Evolutionary conservation across 805 yeast genomes (phyloP), one percentile per base, ranked within the genome.

Genomic region (Lachancea meyersii): DNA sequence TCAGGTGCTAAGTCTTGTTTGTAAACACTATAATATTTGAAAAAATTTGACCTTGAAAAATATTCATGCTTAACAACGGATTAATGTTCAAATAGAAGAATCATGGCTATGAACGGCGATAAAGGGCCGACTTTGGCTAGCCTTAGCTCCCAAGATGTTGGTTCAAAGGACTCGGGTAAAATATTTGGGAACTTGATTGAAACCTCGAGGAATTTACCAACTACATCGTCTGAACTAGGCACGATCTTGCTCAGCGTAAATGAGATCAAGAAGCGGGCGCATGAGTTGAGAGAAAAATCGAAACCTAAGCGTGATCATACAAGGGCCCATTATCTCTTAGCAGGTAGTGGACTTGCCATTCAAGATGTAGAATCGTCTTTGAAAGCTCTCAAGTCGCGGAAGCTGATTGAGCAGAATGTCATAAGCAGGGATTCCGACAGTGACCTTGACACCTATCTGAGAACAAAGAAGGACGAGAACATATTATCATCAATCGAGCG

Each of bases 321-420:
- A 2, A 81, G 79, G 54, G 93, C 86, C 1, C 97, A 93, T 58
- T 93, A 93, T 60, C 67, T 93, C 31, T 68, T 91, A 34, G 96
- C 96, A 5, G 85, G 89, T 1, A 82, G 91, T 55, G 97, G 97
- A 1, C 75, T 88, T 40, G 79, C 86, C 32, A 81, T 91, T 39
- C 95, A 86, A 53, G 93, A 86, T 44, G 79, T 89, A 31, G 88
- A 85, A 50, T 65, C 64, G 24, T 81, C 79, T 38, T 63, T 82
- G 44, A 63, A 66, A 31, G 49, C 53, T 46, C 65, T 61, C 61
- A 74, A 51, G 58, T 72, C 47, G 70, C 72, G 38, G 51, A 73
- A 30, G 58, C 73, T 45, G 64, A 34, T 53, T 19, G 61, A 56
- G 26, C 55, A 54, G 21, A 44, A 48, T 14, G 45, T 50, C 7